phyloP scores from a whole-genome alignment of 441 rosid genomes.

The Manihot esculenta region DNA sequence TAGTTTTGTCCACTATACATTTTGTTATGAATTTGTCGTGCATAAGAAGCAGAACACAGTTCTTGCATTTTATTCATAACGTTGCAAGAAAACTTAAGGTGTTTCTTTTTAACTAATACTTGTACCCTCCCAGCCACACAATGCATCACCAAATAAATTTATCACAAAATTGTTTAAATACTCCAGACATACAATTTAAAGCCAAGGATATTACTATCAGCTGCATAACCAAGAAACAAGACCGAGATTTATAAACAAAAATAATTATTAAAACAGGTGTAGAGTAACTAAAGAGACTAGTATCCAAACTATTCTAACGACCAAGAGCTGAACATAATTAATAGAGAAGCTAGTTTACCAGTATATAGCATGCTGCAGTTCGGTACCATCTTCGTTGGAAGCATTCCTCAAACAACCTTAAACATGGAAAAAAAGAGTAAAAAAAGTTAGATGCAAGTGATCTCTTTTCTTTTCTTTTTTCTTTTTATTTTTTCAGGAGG shows the following conservation, averaged over 20 bases:
- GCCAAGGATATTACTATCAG: neutral
- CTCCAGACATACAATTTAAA: neutral
- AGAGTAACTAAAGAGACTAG: neutral
- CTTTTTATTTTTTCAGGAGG: neutral
- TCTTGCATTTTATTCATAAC: constrained; percentile 14
- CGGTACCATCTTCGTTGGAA: constrained; percentile 99
- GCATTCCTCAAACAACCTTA: constrained; percentile 96
- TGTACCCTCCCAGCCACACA: neutral
- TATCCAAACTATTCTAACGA: neutral
- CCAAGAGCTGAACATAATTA: neutral
- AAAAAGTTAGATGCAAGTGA: constrained; percentile 13
- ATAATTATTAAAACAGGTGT: neutral
- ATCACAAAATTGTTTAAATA: neutral
- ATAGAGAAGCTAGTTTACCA: constrained; percentile 48
- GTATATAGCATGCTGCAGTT: constrained; percentile 98
- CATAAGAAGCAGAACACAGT: neutral
- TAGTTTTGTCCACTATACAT: constrained; percentile 9
- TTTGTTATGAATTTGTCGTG: neutral
- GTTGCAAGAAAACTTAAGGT: neutral
- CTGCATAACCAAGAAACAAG: neutral
- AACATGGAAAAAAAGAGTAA: constrained; percentile 24
- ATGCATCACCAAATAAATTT: neutral
- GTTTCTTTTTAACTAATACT: neutral
- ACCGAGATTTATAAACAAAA: neutral
- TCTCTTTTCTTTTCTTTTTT: neutral